Conservation (phyloP, 2,329 filamentous ascomycete species). For the Nakataea oryzae region DNA sequence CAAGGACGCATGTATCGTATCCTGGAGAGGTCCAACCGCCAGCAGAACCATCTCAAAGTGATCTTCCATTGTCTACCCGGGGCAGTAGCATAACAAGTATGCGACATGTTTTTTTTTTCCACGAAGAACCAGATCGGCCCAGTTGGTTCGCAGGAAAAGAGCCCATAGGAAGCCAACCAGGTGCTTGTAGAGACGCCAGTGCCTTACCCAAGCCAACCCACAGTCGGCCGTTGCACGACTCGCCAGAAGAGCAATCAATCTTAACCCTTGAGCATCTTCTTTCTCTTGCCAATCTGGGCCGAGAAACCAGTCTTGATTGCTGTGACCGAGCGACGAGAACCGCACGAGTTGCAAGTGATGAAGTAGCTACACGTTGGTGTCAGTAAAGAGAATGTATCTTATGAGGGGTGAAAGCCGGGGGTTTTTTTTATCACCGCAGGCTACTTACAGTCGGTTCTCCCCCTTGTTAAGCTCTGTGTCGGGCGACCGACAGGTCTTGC, state of each 20-base stretch:
- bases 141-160: not conserved
- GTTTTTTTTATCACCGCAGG: not conserved
- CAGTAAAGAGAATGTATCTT: not conserved
- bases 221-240: too few species aligned
- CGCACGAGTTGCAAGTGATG: constrained; percentile 59
- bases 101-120: not conserved
- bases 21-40: not conserved
- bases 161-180: not conserved
- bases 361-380: constrained; percentile 44
- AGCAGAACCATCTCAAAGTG: not conserved
- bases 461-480: constrained; percentile 97
- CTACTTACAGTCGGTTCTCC: constrained; percentile 75
- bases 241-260: constrained; percentile 2
- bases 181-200: too few species aligned
- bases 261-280: constrained; percentile 75
- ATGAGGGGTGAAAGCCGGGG: not conserved
- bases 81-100: not conserved
- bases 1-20: not conserved
- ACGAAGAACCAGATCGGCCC: not conserved
- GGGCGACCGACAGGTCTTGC: constrained; percentile 93
- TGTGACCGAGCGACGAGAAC: constrained; percentile 76
- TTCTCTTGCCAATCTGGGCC: constrained; percentile 97
- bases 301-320: constrained; percentile 99
- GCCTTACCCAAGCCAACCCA: not conserved
- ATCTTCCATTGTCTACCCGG: not conserved